These are phyloP conservation scores for Leccinum angustisporum DNA, from an alignment of 1,284 basidiomycete genomes.

Conservation along the genomic window DNA sequence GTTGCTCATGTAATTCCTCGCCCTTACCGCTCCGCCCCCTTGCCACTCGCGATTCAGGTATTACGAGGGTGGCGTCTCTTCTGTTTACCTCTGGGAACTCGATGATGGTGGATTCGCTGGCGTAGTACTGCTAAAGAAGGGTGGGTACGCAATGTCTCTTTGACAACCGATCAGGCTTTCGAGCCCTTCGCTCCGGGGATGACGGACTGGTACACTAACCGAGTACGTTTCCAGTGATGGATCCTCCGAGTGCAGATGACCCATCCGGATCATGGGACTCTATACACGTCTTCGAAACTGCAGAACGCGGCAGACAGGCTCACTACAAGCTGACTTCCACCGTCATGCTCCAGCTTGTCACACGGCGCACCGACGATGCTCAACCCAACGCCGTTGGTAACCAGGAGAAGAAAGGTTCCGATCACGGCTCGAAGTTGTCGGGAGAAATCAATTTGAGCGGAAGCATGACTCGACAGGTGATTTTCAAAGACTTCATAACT, in stretches of 20 bases:
- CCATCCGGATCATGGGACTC: conserved; percentile 94
- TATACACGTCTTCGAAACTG: conserved; percentile 95
- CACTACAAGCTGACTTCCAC: conserved; percentile 98
- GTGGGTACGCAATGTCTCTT: conserved; percentile 47
- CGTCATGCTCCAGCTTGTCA: conserved; percentile 92
- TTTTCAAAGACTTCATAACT: conserved; percentile 24
- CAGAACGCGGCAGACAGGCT: conserved; percentile 86
- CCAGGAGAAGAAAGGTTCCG: conserved; percentile 37
- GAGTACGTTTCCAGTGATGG: conserved; percentile 51
- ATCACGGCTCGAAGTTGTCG: conserved; percentile 53
- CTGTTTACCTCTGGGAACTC: conserved; percentile 97
- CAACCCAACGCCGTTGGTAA: conserved; percentile 30
- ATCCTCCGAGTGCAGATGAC: conserved; percentile 51
- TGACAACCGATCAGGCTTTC: background rate
- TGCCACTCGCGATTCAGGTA: conserved; percentile 57
- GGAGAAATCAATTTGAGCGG: conserved; percentile 88
- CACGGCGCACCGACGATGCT: conserved; percentile 49
- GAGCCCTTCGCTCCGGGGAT: conserved; percentile 3
- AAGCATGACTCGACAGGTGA: conserved; percentile 94
- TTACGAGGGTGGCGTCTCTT: conserved; percentile 96
- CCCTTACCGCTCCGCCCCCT: conserved; percentile 1
- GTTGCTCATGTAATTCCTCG: background rate
- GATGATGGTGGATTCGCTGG: conserved; percentile 97
- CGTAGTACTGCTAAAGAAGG: conserved; percentile 94
- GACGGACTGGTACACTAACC: conserved; percentile 4